Conservation (phyloP, 164 flowering plant genomes). For the Liriodendron chinense region DNA sequence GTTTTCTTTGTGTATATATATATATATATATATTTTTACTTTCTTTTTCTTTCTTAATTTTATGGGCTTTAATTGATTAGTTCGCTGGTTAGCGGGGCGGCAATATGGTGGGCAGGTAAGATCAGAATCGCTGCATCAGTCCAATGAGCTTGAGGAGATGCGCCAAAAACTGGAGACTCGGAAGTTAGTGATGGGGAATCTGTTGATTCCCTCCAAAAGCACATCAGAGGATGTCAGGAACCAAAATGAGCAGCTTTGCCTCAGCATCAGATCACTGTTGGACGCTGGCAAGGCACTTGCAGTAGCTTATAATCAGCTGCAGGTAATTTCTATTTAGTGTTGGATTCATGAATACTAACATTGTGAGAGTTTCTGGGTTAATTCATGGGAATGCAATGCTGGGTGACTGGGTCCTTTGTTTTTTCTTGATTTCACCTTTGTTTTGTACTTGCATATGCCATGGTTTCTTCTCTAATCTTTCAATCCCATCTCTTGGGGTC, state of each 20-base stretch:
- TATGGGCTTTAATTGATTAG: slow-evolving; percentile 34
- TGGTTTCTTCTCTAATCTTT: too few species aligned
- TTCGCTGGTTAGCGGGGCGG: slow-evolving; percentile 44
- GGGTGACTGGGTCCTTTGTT: neutral
- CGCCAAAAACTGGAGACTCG: slow-evolving; percentile 53
- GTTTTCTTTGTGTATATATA: neutral
- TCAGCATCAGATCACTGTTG: slow-evolving; percentile 53
- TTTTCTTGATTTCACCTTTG: too few species aligned
- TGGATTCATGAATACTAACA: neutral
- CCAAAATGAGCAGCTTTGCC: slow-evolving; percentile 51
- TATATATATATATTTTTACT: neutral
- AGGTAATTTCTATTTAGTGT: slow-evolving; percentile 39
- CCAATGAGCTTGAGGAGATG: slow-evolving; percentile 80
- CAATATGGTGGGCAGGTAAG: slow-evolving; percentile 54
- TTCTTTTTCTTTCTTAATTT: neutral
- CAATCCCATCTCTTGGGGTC: too few species aligned
- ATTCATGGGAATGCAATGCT: neutral
- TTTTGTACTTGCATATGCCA: too few species aligned
- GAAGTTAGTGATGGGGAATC: slow-evolving; percentile 50
- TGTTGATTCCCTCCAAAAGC: slow-evolving; percentile 43
- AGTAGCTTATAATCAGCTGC: slow-evolving; percentile 55
- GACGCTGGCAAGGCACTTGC: slow-evolving; percentile 72
- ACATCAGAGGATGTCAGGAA: slow-evolving; percentile 50
- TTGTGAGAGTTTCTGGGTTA: neutral
- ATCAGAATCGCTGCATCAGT: slow-evolving; percentile 54